These are phyloP conservation scores for Entomortierella beljakovae DNA, from an alignment of 192 early-diverging fungal genomes.

Conservation along the genomic window DNA sequence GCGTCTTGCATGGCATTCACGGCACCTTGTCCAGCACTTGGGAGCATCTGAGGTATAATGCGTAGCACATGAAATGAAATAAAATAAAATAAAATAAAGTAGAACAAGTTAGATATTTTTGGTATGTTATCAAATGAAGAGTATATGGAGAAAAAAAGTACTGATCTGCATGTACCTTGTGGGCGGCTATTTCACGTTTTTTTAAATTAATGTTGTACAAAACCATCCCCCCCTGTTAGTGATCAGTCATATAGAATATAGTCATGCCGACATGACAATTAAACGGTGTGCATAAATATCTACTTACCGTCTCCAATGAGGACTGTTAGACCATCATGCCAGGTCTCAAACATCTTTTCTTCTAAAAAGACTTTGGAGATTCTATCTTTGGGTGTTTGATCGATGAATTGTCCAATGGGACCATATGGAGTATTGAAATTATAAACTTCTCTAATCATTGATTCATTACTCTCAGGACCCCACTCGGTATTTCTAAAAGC, in stretches of 20 bases:
- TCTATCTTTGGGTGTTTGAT: slow-evolving; percentile 10
- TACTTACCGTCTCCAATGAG: slow-evolving; percentile 41
- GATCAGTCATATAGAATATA: background rate
- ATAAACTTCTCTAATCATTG: slow-evolving; percentile 34
- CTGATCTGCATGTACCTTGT: slow-evolving; percentile 38
- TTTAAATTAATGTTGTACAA: no score
- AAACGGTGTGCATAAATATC: background rate
- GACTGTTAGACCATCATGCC: slow-evolving; percentile 20
- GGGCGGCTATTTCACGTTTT: slow-evolving; percentile 15
- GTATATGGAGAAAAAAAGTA: no score
- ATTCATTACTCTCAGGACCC: slow-evolving; percentile 25
- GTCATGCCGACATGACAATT: no score
- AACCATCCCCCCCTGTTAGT: no score
- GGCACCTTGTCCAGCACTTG: slow-evolving; percentile 35
- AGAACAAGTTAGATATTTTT: background rate
- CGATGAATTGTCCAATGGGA: slow-evolving; percentile 31
- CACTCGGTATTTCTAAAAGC: slow-evolving; percentile 30
- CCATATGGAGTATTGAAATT: slow-evolving; percentile 21
- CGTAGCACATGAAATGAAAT: background rate
- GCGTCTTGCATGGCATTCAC: slow-evolving; percentile 48
- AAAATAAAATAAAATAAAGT: no score
- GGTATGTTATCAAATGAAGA: no score
- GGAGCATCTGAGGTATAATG: slow-evolving; percentile 20
- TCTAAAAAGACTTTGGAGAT: slow-evolving; percentile 42
- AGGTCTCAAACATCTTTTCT: slow-evolving; percentile 52